phyloP scores from a whole-genome alignment of 192 early-diverging fungal species.

The Rhizophagus prolifer region DNA sequence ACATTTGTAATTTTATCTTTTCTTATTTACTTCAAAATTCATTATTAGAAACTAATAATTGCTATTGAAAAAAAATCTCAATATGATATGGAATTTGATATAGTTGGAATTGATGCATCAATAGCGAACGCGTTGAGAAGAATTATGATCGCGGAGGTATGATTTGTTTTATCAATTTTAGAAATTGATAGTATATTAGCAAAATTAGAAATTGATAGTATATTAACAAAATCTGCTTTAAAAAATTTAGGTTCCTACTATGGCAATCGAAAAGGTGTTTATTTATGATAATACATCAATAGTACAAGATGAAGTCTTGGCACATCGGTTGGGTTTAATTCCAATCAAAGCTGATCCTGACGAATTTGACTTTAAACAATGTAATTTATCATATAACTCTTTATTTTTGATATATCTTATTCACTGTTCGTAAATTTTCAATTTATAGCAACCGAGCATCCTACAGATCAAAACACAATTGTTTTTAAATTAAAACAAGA shows the following conservation, averaged over 20 bases:
- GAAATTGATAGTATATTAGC: not conserved
- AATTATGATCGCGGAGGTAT: constrained; percentile 89
- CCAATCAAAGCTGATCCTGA: constrained; percentile 87
- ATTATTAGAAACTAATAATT: constrained; percentile 65
- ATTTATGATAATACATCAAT: constrained; percentile 89
- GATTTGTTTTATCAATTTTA: not conserved
- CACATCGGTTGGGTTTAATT: constrained; percentile 89
- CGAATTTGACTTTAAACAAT: constrained; percentile 72
- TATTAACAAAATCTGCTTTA: not conserved
- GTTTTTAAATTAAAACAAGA: constrained; percentile 82
- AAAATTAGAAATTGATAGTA: not conserved
- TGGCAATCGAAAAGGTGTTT: constrained; percentile 96
- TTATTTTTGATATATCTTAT: not conserved
- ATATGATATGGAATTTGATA: constrained; percentile 90
- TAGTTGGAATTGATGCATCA: constrained; percentile 90
- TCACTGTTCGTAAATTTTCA: too few relatives aligned
- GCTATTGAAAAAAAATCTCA: constrained; percentile 66
- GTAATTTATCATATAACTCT: constrained; percentile 31
- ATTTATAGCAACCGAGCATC: constrained; percentile 57
- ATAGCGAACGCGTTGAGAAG: constrained; percentile 93
- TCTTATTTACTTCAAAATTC: not conserved
- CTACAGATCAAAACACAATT: constrained; percentile 92
- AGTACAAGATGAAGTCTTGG: constrained; percentile 90
- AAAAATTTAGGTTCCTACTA: constrained; percentile 75
- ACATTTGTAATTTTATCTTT: constrained; percentile 3